phyloP scores from a whole-genome alignment of 208 protist species.

The Porcisia deanei region DNA sequence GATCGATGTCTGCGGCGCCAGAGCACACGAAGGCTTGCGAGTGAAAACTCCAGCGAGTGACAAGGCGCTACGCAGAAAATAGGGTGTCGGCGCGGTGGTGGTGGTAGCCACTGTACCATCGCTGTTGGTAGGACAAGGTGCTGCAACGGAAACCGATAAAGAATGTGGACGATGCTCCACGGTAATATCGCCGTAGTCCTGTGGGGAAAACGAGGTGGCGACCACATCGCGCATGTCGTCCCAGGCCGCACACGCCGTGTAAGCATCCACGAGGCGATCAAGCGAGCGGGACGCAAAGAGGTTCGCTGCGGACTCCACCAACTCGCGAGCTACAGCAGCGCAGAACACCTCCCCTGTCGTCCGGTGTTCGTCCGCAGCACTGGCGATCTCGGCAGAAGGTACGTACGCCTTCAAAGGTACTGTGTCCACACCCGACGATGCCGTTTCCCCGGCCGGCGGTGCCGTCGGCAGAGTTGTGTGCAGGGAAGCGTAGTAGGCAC shows the following conservation, averaged over 20 bases:
- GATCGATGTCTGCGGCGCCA: constrained; percentile 28
- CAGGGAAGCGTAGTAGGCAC: constrained; percentile 23
- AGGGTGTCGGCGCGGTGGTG: neutral
- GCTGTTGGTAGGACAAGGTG: neutral
- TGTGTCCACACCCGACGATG: neutral
- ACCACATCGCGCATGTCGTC: constrained; percentile 69
- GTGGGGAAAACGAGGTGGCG: constrained; percentile 56
- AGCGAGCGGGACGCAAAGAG: constrained; percentile 60
- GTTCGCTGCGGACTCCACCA: constrained; percentile 51
- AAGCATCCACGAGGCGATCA: constrained; percentile 57
- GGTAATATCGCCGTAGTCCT: constrained; percentile 23
- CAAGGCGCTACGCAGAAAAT: constrained; percentile 32
- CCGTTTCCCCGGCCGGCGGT: neutral
- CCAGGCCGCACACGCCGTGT: constrained; percentile 77
- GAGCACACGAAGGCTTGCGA: constrained; percentile 13
- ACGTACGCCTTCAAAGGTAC: neutral
- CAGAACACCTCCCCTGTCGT: constrained; percentile 52
- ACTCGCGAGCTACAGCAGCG: constrained; percentile 60
- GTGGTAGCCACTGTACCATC: neutral
- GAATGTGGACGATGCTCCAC: neutral
- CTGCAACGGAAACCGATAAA: neutral
- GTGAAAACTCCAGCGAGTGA: constrained; percentile 24
- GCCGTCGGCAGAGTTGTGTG: neutral
- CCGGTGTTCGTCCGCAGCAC: constrained; percentile 7
- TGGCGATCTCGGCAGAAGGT: neutral